Evolutionary conservation across 179 eudicot genomes (phyloP), one percentile per base, ranked within the genome.

Genomic region (Silene coronaria): DNA sequence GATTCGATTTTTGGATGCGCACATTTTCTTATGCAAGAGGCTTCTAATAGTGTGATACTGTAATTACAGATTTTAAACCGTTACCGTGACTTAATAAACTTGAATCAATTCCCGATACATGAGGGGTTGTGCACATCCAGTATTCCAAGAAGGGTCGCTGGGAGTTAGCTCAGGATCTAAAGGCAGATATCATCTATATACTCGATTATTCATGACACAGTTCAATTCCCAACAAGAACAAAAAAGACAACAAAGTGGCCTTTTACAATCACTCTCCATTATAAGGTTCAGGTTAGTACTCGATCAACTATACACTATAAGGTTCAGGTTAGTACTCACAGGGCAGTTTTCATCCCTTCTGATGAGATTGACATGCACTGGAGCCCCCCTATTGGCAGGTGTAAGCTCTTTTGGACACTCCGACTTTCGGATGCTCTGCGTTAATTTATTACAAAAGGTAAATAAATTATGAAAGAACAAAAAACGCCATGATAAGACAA

Each of bases 331-430:
- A 67, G 80, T 58, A 84, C 90, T 85, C 80, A 93, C 98, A 45
- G 87, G 84, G 77, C 68, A 86, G 80, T 86, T 78, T 82, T 86
- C 91, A 60, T 90, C 91, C 84, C 85, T 89, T 83, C 89, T 85
- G 28, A 78, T 87, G 71, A 91, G 91, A 77, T 89, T 89, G 75
- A 86, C 89, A 66, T 85, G 90, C 75, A 93, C 97, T 4, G 85
- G 71, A 63, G 91, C 51, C 80, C 85, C 80, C 81, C 86, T 81
- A 71, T 91, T 88, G 13, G 82, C 91, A 57, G 98, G 92, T 74
- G 86, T 91, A 72, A 93, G 97, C 85, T 93, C 98, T 68, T 76
- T 82, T 11, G 98, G 98, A 79, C 90, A 93, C 82, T 90, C 93
- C 0, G 91, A 87, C 67, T 85, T 90, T 79, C 75, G 80, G 59